Evolutionary conservation across 75 land plant species (phyloP).

Genomic region (Ceratopteris richardii): DNA sequence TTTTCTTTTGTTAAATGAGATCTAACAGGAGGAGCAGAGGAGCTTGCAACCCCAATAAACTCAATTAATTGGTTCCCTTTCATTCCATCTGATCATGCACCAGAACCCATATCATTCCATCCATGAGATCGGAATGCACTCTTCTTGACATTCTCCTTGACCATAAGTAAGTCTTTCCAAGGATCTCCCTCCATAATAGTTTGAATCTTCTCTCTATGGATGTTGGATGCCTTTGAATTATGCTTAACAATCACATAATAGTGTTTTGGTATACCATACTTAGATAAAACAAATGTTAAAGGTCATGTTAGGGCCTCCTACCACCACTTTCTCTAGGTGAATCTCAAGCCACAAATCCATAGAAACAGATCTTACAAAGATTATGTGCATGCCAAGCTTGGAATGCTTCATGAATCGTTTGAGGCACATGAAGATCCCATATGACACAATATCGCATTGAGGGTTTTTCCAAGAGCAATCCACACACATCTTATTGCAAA

Average conservation of each 20-base stretch:
- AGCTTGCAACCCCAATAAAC: slow-evolving; percentile 32
- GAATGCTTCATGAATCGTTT: slow-evolving; percentile 98
- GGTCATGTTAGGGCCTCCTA: slow-evolving; percentile 64
- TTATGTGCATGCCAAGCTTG: slow-evolving; percentile 95
- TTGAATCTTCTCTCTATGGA: slow-evolving; percentile 78
- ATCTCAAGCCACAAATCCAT: slow-evolving; percentile 99
- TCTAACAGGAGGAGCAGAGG: slow-evolving; percentile 26
- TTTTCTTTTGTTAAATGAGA: slow-evolving; percentile 73
- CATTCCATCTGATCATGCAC: slow-evolving; percentile 27
- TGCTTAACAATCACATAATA: slow-evolving; percentile 87
- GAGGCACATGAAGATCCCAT: slow-evolving; percentile 95
- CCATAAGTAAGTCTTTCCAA: slow-evolving; percentile 75
- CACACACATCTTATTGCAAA: slow-evolving; percentile 83
- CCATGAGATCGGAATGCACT: slow-evolving; percentile 19
- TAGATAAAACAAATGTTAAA: slow-evolving; percentile 64
- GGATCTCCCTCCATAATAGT: slow-evolving; percentile 79
- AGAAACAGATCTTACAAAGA: slow-evolving; percentile 94
- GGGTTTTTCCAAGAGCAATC: slow-evolving; percentile 97
- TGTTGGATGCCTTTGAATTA: slow-evolving; percentile 67
- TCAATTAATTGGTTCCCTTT: slow-evolving; percentile 73
- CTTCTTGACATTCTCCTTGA: slow-evolving; percentile 31
- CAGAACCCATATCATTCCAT: slow-evolving; percentile 74
- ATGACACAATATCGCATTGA: slow-evolving; percentile 98
- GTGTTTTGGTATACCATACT: slow-evolving; percentile 77
- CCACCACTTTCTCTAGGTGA: slow-evolving; percentile 95